Evolutionary conservation across 2,329 filamentous ascomycete species (phyloP), one percentile per base, ranked within the genome.

Genomic region (Massarina eburnea): DNA sequence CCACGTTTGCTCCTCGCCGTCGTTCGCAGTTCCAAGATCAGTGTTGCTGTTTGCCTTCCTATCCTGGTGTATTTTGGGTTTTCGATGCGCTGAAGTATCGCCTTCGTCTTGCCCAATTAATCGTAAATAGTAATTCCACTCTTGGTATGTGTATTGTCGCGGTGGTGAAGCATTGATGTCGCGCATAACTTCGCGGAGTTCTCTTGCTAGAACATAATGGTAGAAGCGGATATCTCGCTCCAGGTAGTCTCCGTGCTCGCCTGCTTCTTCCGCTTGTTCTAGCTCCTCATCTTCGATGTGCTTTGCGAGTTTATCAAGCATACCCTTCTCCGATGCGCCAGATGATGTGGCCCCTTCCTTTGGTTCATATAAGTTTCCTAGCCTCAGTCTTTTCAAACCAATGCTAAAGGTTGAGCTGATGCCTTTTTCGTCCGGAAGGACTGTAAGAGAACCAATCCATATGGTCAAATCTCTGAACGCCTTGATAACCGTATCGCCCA

Each of bases 1-100:
- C 86, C 87, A 90, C 6, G 80, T 83, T 80, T 83, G 87, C 9
- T 64, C 51, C 33, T 61, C 52, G 3, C 59, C 63, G 21, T 63
- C 61, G 7, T 64, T 59, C 12, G 65, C 65, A 3, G 55, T 61
- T 1, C 64, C 67, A 12, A 69, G 57, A 43, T 70, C 65, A 7
- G 59, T 59, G 3, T 49, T 32, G n/a, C 54, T 52, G 4, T 58
- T 39, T 7, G 57, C 45, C 7, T 51, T 45, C 8, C 56, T 48
- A n/a, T 61, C 44, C 14, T 57, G 45, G 3, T 59, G 46, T 1
- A 55, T 44, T 8, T 55, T 54, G 3, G 70, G 64, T 22, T 54
- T 57, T 7, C 68, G 57, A 42, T 73, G 76, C 9, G 56, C 55
- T 0, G 64, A 63, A 0, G 66, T 48, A 27, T 75, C 67, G 7